These are phyloP conservation scores for Suillus americanus DNA, from an alignment of 768 basidiomycete genomes.

Conservation along the genomic window DNA sequence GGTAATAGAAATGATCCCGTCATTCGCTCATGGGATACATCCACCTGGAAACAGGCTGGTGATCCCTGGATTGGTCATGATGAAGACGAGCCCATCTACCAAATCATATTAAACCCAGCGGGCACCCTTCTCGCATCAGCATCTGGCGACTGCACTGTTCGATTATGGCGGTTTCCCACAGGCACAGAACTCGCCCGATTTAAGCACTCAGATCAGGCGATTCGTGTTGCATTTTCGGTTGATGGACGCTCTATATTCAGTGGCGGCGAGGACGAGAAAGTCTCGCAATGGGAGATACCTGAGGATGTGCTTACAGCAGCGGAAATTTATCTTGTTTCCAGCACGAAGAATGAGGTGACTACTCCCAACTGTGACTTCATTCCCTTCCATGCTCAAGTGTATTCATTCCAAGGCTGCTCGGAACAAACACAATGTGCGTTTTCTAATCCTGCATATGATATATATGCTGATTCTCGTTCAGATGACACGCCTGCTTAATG, in stretches of 20 bases:
- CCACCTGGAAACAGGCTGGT: background rate
- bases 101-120: background rate
- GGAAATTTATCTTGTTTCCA: background rate
- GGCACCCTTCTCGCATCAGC: background rate
- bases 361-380: background rate
- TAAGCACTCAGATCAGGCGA: background rate
- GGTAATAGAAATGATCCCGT: background rate
- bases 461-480: background rate
- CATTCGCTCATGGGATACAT: background rate
- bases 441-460: background rate
- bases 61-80: background rate
- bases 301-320: background rate
- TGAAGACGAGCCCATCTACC: accelerated
- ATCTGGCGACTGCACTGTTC: background rate
- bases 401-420: background rate
- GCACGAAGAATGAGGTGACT: background rate
- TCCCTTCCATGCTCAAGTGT: background rate
- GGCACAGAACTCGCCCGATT: background rate
- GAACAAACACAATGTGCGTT: background rate
- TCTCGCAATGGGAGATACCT: background rate
- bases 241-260: background rate
- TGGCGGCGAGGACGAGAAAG: background rate
- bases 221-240: background rate
- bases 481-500: background rate
- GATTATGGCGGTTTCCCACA: background rate